These are phyloP conservation scores for Tieghemostelium lacteum DNA, from an alignment of 78 protist genomes.

Conservation along the genomic window DNA sequence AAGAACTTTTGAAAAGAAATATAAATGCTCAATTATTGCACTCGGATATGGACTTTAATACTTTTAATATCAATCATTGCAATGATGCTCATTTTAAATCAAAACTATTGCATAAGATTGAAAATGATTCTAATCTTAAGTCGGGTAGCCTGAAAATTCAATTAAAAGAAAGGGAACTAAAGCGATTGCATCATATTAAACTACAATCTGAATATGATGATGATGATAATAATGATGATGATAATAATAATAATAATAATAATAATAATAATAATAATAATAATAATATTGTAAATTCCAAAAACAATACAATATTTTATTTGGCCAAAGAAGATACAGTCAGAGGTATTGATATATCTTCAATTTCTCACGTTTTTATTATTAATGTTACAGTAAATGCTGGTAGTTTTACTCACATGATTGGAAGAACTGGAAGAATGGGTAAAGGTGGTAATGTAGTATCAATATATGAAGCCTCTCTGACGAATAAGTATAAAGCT, in stretches of 20 bases:
- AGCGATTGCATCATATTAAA: not conserved
- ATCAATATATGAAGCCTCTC: conserved; percentile 25
- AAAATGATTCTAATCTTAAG: not conserved
- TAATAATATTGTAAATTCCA: not conserved
- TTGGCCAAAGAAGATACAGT: conserved; percentile 53
- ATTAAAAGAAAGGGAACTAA: not conserved
- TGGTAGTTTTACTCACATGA: conserved; percentile 37
- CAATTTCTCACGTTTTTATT: conserved; percentile 39
- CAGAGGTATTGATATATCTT: conserved; percentile 51
- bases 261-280: not conserved
- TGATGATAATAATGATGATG: not conserved
- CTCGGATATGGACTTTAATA: conserved; percentile 22
- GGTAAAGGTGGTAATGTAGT: conserved; percentile 20
- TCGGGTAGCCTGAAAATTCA: not conserved
- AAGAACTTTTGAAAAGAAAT: conserved; percentile 3
- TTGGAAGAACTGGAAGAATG: conserved; percentile 61
- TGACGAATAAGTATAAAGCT: conserved; percentile 21
- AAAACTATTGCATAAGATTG: not conserved
- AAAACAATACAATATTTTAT: conserved; percentile 11
- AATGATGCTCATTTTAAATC: not conserved
- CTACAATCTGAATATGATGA: not conserved
- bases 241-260: too few relatives aligned
- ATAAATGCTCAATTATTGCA: conserved; percentile 27
- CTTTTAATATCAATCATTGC: conserved; percentile 21
- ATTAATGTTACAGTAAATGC: conserved; percentile 20